Base-by-base conservation (phyloP, 2,329 filamentous ascomycete species). In the Fusarium guadeloupense region DNA sequence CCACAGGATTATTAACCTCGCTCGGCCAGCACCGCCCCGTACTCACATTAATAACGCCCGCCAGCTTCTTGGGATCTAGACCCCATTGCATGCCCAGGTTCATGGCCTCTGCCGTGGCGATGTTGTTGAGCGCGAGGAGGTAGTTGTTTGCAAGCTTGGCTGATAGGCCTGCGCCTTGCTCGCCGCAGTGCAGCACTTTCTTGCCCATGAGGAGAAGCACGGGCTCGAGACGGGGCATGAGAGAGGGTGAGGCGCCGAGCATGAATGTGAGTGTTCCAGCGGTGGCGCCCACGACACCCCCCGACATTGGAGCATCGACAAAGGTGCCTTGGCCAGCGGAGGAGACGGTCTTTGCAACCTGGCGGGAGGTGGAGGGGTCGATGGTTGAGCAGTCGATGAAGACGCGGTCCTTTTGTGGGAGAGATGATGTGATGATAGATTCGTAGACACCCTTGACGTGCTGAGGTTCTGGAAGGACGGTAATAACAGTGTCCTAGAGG, bases 61-160 rank as follows among this genome's bases (percentile, higher is more conserved):
- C 90, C 3, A 99, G 83, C 8, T 87, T 88, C 68, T 80, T 79
- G 3, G 85, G 79, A 56, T 88, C 85, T 7, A 89, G 76, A 0
- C 86, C 86, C 77, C 82, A 85, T 54, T 76, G 78, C 43, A 87
- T 80, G n/a, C 86, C 86, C 19, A 89, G 74, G 68, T 87, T 85
- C 85, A 89, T 88, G 17, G 86, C 85, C 72, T 89, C 86, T 5
- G 85, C 85, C 3, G 85, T 86, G 5, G 84, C 86, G 54, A 89
- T 93, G 77, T 99, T 99, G 81, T 93, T 96, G 67, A 98, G 87
- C 5, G 93, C 94, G 4, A 99, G 82, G 23, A 98, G 85, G 75
- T 99, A 99, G 77, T 99, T 99, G 79, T 99, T 99, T 47, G 94
- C 93, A 26, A 99, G 83, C 78, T 99, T 99, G 33, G 91, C 95